phyloP scores from a whole-genome alignment of 371 early-diverging fungal genomes.

The Basidiobolus meristosporus region DNA sequence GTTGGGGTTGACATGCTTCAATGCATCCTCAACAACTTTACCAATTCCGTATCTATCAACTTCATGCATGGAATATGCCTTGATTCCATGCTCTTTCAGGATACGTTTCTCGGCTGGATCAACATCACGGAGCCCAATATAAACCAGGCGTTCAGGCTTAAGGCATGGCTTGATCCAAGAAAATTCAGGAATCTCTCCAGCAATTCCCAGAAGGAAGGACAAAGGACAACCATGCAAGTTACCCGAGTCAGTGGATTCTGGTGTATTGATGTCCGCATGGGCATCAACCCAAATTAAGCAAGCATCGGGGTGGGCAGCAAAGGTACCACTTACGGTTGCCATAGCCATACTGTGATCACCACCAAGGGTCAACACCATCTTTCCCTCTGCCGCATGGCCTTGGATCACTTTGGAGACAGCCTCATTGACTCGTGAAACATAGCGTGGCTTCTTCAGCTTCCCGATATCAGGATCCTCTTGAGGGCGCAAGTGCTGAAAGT shows the following conservation, averaged over 20 bases:
- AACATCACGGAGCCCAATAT: constrained; percentile 92
- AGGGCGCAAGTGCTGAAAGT: constrained; percentile 28
- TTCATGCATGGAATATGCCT: constrained; percentile 94
- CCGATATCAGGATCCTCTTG: constrained; percentile 41
- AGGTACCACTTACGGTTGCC: constrained; percentile 73
- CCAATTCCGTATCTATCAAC: constrained; percentile 91
- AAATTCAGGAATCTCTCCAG: constrained; percentile 31
- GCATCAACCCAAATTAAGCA: constrained; percentile 95
- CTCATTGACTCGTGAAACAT: constrained; percentile 60
- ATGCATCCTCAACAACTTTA: constrained; percentile 79
- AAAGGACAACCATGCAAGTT: constrained; percentile 94
- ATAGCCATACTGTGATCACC: constrained; percentile 91
- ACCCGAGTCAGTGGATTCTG: constrained; percentile 65
- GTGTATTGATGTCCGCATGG: constrained; percentile 94
- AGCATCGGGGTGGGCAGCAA: constrained; percentile 60
- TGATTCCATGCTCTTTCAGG: constrained; percentile 54
- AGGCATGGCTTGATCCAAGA: constrained; percentile 71
- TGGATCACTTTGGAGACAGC: constrained; percentile 42
- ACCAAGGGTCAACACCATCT: constrained; percentile 80
- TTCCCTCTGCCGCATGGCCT: constrained; percentile 32
- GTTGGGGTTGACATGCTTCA: constrained; percentile 73
- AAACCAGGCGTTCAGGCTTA: constrained; percentile 57
- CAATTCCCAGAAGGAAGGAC: constrained; percentile 76
- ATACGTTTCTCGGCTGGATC: constrained; percentile 75
- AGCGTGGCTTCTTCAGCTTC: constrained; percentile 68